These are phyloP conservation scores for Davidsoniella neocaledoniae DNA, from an alignment of 2,329 filamentous ascomycete species.

Conservation along the genomic window DNA sequence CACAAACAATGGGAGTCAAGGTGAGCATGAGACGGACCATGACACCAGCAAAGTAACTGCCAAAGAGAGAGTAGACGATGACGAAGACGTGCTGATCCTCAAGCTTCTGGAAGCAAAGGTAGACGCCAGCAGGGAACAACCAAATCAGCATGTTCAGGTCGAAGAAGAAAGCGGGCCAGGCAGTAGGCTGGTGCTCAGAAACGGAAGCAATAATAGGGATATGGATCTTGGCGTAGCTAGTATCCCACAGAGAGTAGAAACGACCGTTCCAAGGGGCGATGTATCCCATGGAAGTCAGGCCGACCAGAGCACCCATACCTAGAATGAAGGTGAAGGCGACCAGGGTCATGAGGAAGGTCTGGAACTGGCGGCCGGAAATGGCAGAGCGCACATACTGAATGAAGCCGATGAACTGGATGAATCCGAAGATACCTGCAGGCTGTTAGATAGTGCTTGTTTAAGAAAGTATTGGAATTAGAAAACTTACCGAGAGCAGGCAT, in stretches of 20 bases:
- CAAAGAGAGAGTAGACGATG: conserved; percentile 90
- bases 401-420: conserved; percentile 84
- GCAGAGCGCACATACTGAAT: conserved; percentile 81
- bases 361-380: conserved; percentile 83
- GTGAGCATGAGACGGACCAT: conserved; percentile 99
- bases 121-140: conserved; percentile 96
- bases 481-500: conserved; percentile 81
- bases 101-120: conserved; percentile 90
- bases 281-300: conserved; percentile 74
- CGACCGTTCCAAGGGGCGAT: conserved; percentile 96
- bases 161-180: conserved; percentile 99
- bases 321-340: conserved; percentile 59
- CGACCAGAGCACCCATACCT: conserved; percentile 58
- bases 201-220: conserved; percentile 99
- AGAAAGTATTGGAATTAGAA: neutral
- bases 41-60: conserved; percentile 95
- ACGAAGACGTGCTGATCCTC: conserved; percentile 96
- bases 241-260: conserved; percentile 99
- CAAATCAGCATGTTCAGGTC: conserved; percentile 96
- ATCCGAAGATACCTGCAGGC: conserved; percentile 71
- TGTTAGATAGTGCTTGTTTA: neutral
- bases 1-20: conserved; percentile 87
- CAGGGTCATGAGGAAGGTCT: conserved; percentile 66
- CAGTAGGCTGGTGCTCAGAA: conserved; percentile 95
- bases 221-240: conserved; percentile 95